Conservation (phyloP, 2,329 filamentous ascomycete genomes). For the Penicillium hordei region DNA sequence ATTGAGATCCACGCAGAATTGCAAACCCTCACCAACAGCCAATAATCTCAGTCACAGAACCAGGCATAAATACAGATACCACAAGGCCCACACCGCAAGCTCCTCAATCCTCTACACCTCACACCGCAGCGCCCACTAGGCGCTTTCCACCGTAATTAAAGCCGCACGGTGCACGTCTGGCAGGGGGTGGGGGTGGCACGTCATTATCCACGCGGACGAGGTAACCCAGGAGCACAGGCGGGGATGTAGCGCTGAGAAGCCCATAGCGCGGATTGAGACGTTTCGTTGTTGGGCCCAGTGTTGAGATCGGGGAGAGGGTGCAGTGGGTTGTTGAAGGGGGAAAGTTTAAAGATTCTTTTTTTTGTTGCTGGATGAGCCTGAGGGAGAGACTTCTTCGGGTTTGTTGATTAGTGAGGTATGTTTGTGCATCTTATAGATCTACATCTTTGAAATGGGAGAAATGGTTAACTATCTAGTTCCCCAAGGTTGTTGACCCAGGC, state of each 20-base stretch:
- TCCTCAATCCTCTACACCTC: conserved; percentile 65
- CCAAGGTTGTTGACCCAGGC: conserved; percentile 55
- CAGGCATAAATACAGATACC: conserved; percentile 17
- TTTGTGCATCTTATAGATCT: not conserved
- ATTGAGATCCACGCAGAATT: conserved; percentile 44
- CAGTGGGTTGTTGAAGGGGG: conserved; percentile 70
- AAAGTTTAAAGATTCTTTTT: conserved; percentile 66
- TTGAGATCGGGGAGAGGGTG: conserved; percentile 59
- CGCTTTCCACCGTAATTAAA: conserved; percentile 41
- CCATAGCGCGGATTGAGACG: conserved; percentile 54
- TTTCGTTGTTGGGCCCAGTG: conserved; percentile 64
- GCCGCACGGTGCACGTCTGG: conserved; percentile 63
- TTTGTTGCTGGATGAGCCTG: conserved; percentile 50
- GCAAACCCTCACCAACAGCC: too few species aligned
- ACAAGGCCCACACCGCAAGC: conserved; percentile 49
- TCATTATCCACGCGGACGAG: conserved; percentile 57
- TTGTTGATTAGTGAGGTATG: conserved; percentile 60
- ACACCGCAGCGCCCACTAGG: conserved; percentile 58
- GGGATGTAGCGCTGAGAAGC: too few species aligned
- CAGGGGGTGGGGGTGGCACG: conserved; percentile 65
- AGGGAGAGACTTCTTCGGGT: not conserved
- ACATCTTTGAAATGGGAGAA: not conserved
- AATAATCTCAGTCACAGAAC: too few species aligned
- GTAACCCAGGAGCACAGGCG: not conserved
- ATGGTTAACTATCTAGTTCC: conserved; percentile 8